These are phyloP conservation scores for Populus hybrid DNA, from an alignment of 441 rosid genomes.

Conservation along the genomic window DNA sequence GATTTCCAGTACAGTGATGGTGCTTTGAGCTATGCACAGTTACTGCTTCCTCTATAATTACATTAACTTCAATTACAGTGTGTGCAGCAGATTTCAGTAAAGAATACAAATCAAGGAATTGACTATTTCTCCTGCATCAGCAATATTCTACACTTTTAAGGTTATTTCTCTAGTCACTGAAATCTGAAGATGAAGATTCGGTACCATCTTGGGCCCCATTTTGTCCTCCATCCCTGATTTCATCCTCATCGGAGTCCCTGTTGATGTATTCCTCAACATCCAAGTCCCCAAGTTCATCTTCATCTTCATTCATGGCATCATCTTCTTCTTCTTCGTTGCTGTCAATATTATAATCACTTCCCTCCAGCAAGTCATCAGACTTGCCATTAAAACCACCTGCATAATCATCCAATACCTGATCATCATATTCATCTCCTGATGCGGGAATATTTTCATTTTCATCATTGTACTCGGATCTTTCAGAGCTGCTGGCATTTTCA, in stretches of 20 bases:
- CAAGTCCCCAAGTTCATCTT: conserved; percentile 33
- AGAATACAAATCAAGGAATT: background rate
- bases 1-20: background rate
- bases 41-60: conserved; percentile 12
- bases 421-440: conserved; percentile 38
- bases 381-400: conserved; percentile 30
- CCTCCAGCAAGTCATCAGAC: conserved; percentile 46
- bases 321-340: conserved; percentile 33
- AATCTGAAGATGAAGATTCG: conserved; percentile 47
- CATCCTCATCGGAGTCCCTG: conserved; percentile 54
- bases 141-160: background rate
- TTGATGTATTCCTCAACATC: conserved; percentile 44
- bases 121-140: background rate
- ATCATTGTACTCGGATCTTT: conserved; percentile 53
- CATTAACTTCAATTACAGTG: background rate
- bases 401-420: conserved; percentile 38
- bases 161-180: conserved; percentile 40
- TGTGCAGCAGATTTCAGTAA: background rate
- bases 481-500: conserved; percentile 58
- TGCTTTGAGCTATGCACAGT: conserved; percentile 6
- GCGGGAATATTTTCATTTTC: conserved; percentile 36
- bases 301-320: conserved; percentile 34
- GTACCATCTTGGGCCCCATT: conserved; percentile 36
- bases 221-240: conserved; percentile 21
- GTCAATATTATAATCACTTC: conserved; percentile 47